Evolutionary conservation across 331 rosid species (phyloP).

Genomic region (Malus hybrid): DNA sequence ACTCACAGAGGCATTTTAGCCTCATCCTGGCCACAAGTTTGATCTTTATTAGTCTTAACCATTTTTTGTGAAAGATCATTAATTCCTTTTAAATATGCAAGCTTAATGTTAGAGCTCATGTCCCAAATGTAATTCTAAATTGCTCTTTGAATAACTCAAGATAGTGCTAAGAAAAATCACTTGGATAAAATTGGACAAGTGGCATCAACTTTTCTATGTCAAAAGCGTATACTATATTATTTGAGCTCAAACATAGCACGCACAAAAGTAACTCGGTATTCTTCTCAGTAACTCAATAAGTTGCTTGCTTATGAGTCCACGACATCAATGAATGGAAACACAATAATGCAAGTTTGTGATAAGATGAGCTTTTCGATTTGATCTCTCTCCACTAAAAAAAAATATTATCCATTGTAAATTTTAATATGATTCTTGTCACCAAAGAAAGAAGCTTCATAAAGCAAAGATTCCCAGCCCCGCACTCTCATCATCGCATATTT

Average conservation of each 20-base stretch:
- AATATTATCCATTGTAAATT: neutral
- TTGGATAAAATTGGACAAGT: neutral
- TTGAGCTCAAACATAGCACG: neutral
- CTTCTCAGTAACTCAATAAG: neutral
- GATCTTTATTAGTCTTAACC: too few species aligned
- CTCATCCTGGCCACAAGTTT: fast-evolving
- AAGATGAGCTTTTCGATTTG: neutral
- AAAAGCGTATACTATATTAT: too few species aligned
- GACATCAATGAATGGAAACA: too few species aligned
- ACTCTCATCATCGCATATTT: neutral
- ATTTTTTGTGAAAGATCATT: too few species aligned
- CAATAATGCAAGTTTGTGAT: neutral
- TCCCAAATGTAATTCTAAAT: too few species aligned
- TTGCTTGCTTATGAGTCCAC: neutral
- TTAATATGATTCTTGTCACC: neutral
- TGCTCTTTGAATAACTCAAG: neutral
- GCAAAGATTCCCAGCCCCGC: neutral
- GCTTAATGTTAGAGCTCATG: too few species aligned
- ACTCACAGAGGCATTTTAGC: too few species aligned
- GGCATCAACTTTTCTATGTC: neutral
- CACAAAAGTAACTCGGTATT: too few species aligned
- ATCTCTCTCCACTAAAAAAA: neutral
- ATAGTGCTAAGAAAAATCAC: neutral
- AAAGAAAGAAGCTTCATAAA: neutral
- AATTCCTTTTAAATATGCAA: too few species aligned